Evolutionary conservation across 371 early-diverging fungal genomes (phyloP).

Genomic region (Syncephalastrum contaminatum): DNA sequence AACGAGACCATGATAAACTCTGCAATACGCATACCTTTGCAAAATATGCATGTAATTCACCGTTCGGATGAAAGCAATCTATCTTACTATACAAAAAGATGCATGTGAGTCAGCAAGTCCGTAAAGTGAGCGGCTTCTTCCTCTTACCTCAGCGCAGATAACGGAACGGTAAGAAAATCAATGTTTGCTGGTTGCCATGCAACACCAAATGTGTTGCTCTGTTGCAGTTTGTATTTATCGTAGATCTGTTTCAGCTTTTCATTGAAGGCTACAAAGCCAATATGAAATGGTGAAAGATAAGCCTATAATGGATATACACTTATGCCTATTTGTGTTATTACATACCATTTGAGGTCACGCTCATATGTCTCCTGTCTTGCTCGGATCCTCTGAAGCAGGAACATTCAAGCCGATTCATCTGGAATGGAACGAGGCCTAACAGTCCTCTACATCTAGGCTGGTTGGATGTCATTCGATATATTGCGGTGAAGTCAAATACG

Average conservation of each 20-base stretch:
- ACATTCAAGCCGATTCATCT: slow-evolving; percentile 13
- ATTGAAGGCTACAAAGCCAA: slow-evolving; percentile 8
- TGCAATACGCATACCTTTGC: slow-evolving; percentile 10
- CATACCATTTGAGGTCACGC: slow-evolving; percentile 3
- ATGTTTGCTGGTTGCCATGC: slow-evolving; percentile 12
- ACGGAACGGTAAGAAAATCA: slow-evolving; percentile 7
- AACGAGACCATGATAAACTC: background rate
- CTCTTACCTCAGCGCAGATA: slow-evolving; percentile 12
- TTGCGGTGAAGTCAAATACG: slow-evolving; percentile 11
- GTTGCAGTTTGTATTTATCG: slow-evolving; percentile 8
- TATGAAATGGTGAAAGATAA: background rate
- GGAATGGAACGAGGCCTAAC: background rate
- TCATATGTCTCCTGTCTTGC: slow-evolving; percentile 5
- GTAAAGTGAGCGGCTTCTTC: no score
- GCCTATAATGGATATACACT: background rate
- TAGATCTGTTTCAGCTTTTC: slow-evolving; percentile 6
- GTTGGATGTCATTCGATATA: slow-evolving; percentile 10
- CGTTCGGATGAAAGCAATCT: slow-evolving; percentile 20
- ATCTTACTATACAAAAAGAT: slow-evolving; percentile 5
- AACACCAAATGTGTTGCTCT: slow-evolving; percentile 7
- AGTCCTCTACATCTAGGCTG: slow-evolving; percentile 11
- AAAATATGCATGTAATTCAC: slow-evolving; percentile 10
- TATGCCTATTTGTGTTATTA: slow-evolving; percentile 6
- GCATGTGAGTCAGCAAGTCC: background rate
- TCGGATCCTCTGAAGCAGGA: slow-evolving; percentile 7